Evolutionary conservation across 768 basidiomycete genomes (phyloP).

Genomic region (Termitomyces sp.): DNA sequence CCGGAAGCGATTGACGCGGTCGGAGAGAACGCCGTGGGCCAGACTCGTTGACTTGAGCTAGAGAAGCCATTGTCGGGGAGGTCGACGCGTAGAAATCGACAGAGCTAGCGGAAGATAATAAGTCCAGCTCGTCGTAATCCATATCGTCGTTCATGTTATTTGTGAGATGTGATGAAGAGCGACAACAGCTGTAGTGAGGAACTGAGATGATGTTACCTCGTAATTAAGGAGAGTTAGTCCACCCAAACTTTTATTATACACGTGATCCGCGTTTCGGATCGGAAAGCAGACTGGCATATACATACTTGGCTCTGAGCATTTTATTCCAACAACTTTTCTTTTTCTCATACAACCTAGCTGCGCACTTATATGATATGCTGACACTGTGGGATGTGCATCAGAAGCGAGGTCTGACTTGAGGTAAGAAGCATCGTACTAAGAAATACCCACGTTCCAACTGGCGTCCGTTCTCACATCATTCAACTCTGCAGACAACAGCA

Average conservation of each 20-base stretch:
- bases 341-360: neutral
- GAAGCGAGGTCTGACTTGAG: neutral
- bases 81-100: conserved; percentile 4
- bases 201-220: neutral
- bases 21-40: conserved; percentile 11
- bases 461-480: neutral
- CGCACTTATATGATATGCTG: neutral
- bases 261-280: neutral
- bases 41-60: neutral
- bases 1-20: conserved; percentile 8
- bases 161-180: neutral
- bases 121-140: conserved; percentile 11
- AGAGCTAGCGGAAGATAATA: neutral
- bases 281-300: no score
- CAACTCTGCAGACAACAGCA: neutral
- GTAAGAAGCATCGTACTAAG: neutral
- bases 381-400: neutral
- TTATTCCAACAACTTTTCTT: neutral
- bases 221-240: neutral
- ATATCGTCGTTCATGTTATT: neutral
- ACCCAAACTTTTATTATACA: neutral
- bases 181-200: neutral
- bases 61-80: neutral
- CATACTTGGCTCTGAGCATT: neutral
- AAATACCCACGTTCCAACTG: neutral